Conservation (phyloP, 202 grass and related monocot species). For the Zizania palustris region DNA sequence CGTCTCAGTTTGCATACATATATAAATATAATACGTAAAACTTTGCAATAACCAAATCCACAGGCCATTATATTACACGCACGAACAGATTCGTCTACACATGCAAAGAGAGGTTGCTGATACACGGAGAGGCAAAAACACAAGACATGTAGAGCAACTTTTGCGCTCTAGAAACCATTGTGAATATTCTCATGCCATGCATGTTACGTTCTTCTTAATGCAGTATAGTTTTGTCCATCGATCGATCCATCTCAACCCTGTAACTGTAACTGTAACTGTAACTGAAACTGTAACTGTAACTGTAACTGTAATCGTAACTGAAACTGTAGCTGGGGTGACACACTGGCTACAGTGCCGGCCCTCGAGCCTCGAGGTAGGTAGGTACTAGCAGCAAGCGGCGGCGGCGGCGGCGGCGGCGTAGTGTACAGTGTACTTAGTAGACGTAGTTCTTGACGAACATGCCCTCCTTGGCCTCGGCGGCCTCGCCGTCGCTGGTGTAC, state of each 20-base stretch:
- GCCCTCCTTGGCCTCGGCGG: constrained; percentile 61
- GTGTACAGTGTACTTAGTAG: constrained; percentile 54
- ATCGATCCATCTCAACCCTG: constrained; percentile 1
- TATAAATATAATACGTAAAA: background rate
- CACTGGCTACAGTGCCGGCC: background rate
- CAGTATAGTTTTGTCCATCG: constrained; percentile 1
- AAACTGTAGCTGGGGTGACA: background rate
- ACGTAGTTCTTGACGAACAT: constrained; percentile 99
- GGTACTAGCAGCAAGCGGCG: background rate
- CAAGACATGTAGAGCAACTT: background rate
- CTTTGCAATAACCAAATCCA: background rate
- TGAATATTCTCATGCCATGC: background rate
- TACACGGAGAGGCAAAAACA: background rate
- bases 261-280: background rate
- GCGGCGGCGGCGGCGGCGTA: background rate
- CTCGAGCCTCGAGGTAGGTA: background rate
- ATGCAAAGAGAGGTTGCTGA: background rate
- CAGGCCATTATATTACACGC: background rate
- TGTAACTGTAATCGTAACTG: too few relatives aligned
- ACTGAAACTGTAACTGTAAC: too few relatives aligned
- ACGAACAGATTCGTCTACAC: background rate
- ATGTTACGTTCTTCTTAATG: background rate
- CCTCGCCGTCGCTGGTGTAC: constrained; percentile 83
- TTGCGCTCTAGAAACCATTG: background rate
- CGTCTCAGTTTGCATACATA: too few relatives aligned